These are phyloP conservation scores for Xylaria sp. DNA, from an alignment of 2,329 filamentous ascomycete genomes.

Conservation along the genomic window DNA sequence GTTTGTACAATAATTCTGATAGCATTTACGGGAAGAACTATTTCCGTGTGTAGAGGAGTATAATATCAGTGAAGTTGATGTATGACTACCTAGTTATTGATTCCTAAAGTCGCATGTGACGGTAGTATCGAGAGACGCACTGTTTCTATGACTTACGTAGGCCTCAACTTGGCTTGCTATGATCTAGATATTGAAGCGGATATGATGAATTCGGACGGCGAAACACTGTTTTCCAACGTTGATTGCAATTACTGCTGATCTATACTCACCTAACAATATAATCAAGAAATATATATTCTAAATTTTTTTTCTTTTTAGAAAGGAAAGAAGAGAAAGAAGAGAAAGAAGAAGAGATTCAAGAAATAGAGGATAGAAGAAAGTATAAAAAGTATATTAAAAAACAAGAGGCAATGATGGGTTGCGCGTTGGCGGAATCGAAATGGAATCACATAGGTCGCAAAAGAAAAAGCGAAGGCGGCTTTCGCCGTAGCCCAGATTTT, in stretches of 20 bases:
- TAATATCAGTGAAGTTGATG: constrained; percentile 14
- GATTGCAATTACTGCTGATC: not conserved
- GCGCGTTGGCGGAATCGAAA: not conserved
- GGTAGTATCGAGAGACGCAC: not conserved
- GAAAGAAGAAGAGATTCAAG: too few species aligned
- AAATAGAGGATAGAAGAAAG: not conserved
- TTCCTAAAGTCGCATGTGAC: not conserved
- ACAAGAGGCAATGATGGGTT: not conserved
- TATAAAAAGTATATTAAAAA: not conserved
- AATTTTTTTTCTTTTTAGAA: too few species aligned
- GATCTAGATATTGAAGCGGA: not conserved
- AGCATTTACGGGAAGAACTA: constrained; percentile 41
- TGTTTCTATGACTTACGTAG: not conserved
- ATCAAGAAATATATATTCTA: not conserved
- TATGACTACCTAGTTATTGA: not conserved
- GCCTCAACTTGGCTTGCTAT: not conserved
- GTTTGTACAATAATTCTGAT: constrained; percentile 44
- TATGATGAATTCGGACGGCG: not conserved
- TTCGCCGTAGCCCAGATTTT: not conserved
- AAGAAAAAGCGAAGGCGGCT: constrained; percentile 8
- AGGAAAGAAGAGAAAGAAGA: too few species aligned
- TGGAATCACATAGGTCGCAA: not conserved
- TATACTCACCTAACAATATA: too few species aligned
- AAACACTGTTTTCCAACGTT: not conserved
- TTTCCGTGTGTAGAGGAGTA: constrained; percentile 25